These are phyloP conservation scores for Parachlorella kessleri DNA, from an alignment of 139 green algal genomes.

Conservation along the genomic window DNA sequence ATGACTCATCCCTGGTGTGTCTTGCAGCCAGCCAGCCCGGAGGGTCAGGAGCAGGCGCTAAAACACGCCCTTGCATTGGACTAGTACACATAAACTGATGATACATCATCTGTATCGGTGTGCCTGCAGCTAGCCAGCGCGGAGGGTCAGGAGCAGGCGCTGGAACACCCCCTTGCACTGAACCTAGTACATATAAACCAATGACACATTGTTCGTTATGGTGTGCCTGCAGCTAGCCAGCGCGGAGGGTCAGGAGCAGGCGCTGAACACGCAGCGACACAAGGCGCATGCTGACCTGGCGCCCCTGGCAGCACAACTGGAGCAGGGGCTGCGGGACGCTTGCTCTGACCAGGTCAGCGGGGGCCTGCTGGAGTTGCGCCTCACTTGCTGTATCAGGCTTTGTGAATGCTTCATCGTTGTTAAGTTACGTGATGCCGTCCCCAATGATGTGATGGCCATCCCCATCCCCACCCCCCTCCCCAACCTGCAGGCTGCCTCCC, in stretches of 20 bases:
- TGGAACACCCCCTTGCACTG: too few species aligned
- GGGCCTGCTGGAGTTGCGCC: too few species aligned
- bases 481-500: too few species aligned
- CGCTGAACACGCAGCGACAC: background rate
- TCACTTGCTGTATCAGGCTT: too few species aligned
- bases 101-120: background rate
- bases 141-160: background rate
- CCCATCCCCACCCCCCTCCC: background rate
- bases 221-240: background rate
- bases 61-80: background rate
- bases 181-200: too few species aligned
- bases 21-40: background rate
- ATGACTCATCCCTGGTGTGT: background rate
- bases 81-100: background rate
- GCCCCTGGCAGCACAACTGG: background rate
- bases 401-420: too few species aligned
- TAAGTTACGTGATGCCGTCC: too few species aligned
- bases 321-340: background rate
- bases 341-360: background rate
- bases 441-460: background rate
- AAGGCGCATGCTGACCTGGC: background rate
- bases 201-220: too few species aligned
- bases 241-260: background rate
- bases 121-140: background rate
- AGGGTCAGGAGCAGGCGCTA: too few species aligned